Evolutionary conservation across 441 rosid species (phyloP).

Genomic region (Dalechampia spathulata): DNA sequence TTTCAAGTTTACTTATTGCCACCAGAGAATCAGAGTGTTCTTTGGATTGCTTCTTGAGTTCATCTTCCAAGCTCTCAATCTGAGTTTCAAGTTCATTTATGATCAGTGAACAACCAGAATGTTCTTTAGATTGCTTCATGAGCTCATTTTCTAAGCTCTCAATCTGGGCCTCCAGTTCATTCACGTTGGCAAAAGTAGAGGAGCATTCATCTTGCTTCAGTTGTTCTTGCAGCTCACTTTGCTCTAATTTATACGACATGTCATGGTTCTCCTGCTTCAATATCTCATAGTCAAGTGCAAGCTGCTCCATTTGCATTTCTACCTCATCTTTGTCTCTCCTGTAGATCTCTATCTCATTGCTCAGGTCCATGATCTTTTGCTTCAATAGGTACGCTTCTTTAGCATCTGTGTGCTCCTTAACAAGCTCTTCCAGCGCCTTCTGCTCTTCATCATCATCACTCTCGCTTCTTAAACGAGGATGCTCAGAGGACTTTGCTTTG

Average conservation of each 20-base stretch:
- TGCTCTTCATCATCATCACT: constrained; percentile 83
- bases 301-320: constrained; percentile 88
- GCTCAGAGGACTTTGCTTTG: constrained; percentile 27
- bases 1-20: constrained; percentile 46
- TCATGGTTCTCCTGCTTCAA: constrained; percentile 79
- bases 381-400: constrained; percentile 54
- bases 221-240: constrained; percentile 72
- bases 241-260: constrained; percentile 60
- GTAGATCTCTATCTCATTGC: constrained; percentile 66
- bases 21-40: constrained; percentile 39
- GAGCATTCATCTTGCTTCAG: constrained; percentile 70
- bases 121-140: constrained; percentile 37
- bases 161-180: constrained; percentile 44
- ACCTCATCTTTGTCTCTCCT: constrained; percentile 74
- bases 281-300: constrained; percentile 89
- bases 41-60: constrained; percentile 43
- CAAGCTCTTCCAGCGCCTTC: constrained; percentile 75
- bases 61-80: constrained; percentile 43
- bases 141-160: constrained; percentile 48
- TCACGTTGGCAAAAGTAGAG: constrained; percentile 35
- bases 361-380: constrained; percentile 62
- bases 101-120: constrained; percentile 34
- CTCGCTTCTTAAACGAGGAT: constrained; percentile 30
- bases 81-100: constrained; percentile 49
- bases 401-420: constrained; percentile 60